Percentiles rank a stretch among this genome's conserved stretches.
Conservation (phyloP, 352 stramenopile genomes). For the Globisporangium emineosum region DNA sequence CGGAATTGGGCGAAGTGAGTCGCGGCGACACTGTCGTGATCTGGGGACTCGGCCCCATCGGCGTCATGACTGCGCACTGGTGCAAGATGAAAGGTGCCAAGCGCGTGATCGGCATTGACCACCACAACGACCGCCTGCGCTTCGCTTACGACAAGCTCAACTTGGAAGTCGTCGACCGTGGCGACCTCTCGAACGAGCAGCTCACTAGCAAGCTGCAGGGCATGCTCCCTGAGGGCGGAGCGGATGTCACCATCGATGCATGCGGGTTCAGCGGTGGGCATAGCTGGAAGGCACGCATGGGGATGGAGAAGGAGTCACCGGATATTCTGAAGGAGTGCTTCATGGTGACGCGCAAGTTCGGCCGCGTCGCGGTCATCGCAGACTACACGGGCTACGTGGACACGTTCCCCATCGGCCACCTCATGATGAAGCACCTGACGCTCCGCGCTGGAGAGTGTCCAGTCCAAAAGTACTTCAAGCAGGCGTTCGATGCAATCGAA, state of each 20-base stretch:
- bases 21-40: slow-evolving; percentile 51
- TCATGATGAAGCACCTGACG: slow-evolving; percentile 49
- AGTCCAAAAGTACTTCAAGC: slow-evolving; percentile 34
- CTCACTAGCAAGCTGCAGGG: slow-evolving; percentile 46
- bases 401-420: slow-evolving; percentile 39
- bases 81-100: slow-evolving; percentile 63
- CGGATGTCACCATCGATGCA: slow-evolving; percentile 57
- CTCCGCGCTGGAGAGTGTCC: slow-evolving; percentile 33
- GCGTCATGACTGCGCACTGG: slow-evolving; percentile 53
- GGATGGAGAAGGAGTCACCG: slow-evolving; percentile 43
- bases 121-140: slow-evolving; percentile 44
- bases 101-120: slow-evolving; percentile 55
- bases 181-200: slow-evolving; percentile 38
- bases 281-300: slow-evolving; percentile 50
- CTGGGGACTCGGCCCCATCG: slow-evolving; percentile 66
- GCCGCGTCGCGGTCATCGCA: slow-evolving; percentile 27
- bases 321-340: slow-evolving; percentile 63
- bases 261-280: slow-evolving; percentile 30
- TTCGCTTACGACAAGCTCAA: slow-evolving; percentile 57
- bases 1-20: slow-evolving; percentile 50
- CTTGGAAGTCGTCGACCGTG: slow-evolving; percentile 61
- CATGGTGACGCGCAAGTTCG: slow-evolving; percentile 33
- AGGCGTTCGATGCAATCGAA: slow-evolving; percentile 24
- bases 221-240: slow-evolving; percentile 46
- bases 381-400: slow-evolving; percentile 33